phyloP scores from a whole-genome alignment of 1,139 yeast genomes.

The Debaryomyces fabryi region DNA sequence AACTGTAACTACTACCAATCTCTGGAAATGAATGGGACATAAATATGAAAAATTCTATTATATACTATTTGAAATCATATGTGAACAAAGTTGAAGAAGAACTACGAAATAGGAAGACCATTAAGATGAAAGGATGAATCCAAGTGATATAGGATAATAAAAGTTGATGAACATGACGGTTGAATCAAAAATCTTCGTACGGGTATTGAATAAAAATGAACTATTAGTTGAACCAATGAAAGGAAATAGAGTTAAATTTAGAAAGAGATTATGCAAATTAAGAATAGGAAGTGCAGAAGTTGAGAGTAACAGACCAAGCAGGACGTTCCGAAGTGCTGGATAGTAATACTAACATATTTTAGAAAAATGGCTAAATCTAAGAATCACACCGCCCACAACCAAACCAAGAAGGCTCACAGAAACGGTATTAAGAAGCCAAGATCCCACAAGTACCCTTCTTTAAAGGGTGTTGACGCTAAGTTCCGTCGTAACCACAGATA shows the following conservation, averaged over 20 bases:
- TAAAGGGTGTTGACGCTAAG: conserved; percentile 99
- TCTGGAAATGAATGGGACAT: not conserved
- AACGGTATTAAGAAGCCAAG: conserved; percentile 99
- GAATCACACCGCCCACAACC: conserved; percentile 99
- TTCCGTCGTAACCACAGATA: conserved; percentile 99
- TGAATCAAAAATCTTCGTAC: not conserved
- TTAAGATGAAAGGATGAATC: not conserved
- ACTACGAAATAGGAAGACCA: not conserved
- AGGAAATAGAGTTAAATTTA: not conserved
- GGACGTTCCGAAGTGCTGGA: not conserved
- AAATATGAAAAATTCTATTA: conserved; percentile 2
- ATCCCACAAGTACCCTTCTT: conserved; percentile 96
- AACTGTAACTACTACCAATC: not conserved
- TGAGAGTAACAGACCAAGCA: not conserved
- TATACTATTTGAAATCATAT: not conserved
- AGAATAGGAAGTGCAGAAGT: not conserved
- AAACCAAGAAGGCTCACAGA: conserved; percentile 99
- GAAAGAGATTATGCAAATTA: not conserved
- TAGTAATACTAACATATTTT: conserved; percentile 29
- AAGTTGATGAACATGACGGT: not conserved
- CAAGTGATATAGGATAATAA: not conserved
- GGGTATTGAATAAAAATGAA: not conserved
- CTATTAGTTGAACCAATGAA: not conserved
- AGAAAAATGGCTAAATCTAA: conserved; percentile 91
- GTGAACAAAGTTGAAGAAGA: not conserved